phyloP scores from a whole-genome alignment of 148 eudicot species.

The Salicornia ramosissima region DNA sequence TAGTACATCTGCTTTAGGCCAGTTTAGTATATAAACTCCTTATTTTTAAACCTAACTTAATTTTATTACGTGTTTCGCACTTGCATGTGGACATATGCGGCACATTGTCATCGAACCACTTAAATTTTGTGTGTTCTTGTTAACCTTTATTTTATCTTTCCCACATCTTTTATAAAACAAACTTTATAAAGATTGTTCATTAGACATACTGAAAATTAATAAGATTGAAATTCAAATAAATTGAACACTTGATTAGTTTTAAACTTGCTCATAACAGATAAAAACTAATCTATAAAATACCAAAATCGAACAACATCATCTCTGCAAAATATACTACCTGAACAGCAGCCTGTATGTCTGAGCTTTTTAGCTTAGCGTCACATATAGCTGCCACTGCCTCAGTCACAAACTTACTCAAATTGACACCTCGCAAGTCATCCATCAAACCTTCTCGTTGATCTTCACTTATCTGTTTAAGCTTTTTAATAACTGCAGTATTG shows the following conservation, averaged over 20 bases:
- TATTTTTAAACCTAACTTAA: too few relatives aligned
- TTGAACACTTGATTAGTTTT: background rate
- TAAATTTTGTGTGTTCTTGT: too few relatives aligned
- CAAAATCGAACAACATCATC: too few relatives aligned
- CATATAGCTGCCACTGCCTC: slow-evolving; percentile 95
- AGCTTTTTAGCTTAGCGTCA: slow-evolving; percentile 84
- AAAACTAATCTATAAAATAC: background rate
- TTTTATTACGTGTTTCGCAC: too few relatives aligned
- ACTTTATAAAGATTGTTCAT: background rate
- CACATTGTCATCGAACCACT: too few relatives aligned
- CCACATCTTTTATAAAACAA: background rate
- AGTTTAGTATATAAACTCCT: too few relatives aligned
- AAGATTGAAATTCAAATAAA: background rate
- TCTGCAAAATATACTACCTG: slow-evolving; percentile 46
- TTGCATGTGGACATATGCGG: too few relatives aligned
- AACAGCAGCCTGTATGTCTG: slow-evolving; percentile 95
- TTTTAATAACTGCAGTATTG: slow-evolving; percentile 96
- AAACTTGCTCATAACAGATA: background rate
- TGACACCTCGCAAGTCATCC: slow-evolving; percentile 88
- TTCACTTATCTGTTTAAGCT: slow-evolving; percentile 92
- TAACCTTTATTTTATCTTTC: too few relatives aligned
- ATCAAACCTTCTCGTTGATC: slow-evolving; percentile 91
- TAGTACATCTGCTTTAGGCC: too few relatives aligned
- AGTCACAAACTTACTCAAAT: slow-evolving; percentile 93
- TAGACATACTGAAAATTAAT: background rate